These are phyloP conservation scores for Aegilops speltoides DNA, from an alignment of 176 grass and related monocot species.

Conservation along the genomic window DNA sequence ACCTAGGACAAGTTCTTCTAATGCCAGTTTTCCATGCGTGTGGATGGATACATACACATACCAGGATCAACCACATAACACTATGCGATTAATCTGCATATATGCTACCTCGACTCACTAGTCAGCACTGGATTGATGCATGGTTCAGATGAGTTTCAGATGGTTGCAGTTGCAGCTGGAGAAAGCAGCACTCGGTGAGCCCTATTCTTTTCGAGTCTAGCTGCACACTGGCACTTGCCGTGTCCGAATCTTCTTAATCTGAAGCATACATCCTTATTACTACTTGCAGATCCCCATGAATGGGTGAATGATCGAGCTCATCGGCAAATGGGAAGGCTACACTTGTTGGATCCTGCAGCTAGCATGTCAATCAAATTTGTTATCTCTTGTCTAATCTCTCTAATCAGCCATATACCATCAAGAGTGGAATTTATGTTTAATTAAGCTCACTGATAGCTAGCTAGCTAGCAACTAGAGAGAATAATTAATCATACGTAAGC, in stretches of 20 bases:
- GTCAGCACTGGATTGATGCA: background rate
- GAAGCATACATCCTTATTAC: background rate
- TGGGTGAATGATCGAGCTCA: background rate
- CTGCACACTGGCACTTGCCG: background rate
- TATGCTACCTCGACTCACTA: background rate
- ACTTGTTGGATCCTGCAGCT: slow-evolving; percentile 32
- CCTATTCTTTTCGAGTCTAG: background rate
- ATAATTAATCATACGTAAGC: slow-evolving; percentile 29
- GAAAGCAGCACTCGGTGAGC: background rate
- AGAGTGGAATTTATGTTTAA: slow-evolving; percentile 15
- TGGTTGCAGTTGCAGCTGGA: background rate
- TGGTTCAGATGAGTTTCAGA: background rate
- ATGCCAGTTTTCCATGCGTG: too few species aligned
- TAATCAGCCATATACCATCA: slow-evolving; percentile 18
- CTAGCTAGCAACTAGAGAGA: slow-evolving; percentile 20
- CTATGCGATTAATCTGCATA: background rate
- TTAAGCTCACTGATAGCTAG: slow-evolving; percentile 11
- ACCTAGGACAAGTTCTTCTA: too few species aligned
- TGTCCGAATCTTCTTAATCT: background rate
- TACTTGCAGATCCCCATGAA: slow-evolving; percentile 23
- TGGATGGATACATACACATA: background rate
- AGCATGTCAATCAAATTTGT: slow-evolving; percentile 4
- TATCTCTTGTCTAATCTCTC: slow-evolving; percentile 36
- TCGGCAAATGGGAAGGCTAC: slow-evolving; percentile 9
- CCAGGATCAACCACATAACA: background rate